Conservation (phyloP, 768 basidiomycete species). For the Pleurotus citrinopileatus region DNA sequence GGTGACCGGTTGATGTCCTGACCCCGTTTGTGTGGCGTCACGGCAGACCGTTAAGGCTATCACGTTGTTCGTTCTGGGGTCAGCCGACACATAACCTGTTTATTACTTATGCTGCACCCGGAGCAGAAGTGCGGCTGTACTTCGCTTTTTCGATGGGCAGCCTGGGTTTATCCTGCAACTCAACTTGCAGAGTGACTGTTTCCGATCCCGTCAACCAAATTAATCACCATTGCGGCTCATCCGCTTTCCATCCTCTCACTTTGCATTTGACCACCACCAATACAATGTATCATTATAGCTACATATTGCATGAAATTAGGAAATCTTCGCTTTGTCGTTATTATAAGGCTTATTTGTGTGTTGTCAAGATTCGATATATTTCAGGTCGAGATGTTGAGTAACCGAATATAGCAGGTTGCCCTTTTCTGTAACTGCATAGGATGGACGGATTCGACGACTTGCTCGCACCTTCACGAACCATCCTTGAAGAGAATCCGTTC, state of each 20-base stretch:
- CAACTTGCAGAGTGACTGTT: too few relatives aligned
- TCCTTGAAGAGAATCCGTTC: slow-evolving; percentile 75
- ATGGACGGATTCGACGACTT: slow-evolving; percentile 85
- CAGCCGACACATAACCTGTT: neutral
- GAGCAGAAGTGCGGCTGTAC: too few relatives aligned
- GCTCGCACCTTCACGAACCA: slow-evolving; percentile 54
- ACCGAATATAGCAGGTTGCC: neutral
- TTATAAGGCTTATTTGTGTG: too few relatives aligned
- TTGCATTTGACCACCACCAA: too few relatives aligned
- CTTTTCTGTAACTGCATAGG: neutral
- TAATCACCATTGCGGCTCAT: too few relatives aligned
- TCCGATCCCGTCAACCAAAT: too few relatives aligned
- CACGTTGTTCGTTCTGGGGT: neutral
- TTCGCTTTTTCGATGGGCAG: too few relatives aligned
- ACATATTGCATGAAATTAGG: slow-evolving; percentile 11
- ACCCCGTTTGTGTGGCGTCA: neutral
- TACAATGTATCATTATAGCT: neutral
- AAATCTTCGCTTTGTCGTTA: too few relatives aligned
- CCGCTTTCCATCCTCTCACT: too few relatives aligned
- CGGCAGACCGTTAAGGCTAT: neutral
- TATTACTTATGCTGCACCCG: too few relatives aligned
- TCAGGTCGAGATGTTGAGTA: neutral
- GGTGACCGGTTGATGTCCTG: slow-evolving; percentile 76
- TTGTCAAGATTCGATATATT: too few relatives aligned
- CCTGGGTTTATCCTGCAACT: too few relatives aligned